Percentiles rank a stretch among this genome's conserved stretches.
phyloP scores from a whole-genome alignment of 345 rosid species.

The Alliaria petiolata region DNA sequence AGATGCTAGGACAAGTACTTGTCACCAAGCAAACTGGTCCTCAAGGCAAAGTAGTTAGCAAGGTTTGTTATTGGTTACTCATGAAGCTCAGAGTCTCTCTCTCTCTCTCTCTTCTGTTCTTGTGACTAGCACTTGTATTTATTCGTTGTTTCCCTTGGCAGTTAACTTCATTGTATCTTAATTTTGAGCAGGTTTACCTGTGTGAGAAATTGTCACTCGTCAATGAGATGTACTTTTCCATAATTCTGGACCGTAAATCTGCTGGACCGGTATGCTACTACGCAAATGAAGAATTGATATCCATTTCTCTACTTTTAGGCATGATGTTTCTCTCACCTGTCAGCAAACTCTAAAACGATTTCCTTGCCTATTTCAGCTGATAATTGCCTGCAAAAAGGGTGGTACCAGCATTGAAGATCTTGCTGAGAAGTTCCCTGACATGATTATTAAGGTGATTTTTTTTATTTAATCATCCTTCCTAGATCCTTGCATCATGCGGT shows the following conservation, averaged over 20 bases:
- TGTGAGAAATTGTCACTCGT: constrained; percentile 87
- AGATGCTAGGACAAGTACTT: constrained; percentile 96
- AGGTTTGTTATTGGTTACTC: constrained; percentile 46
- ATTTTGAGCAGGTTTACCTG: constrained; percentile 80
- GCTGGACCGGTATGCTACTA: constrained; percentile 90
- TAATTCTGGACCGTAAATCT: constrained; percentile 87
- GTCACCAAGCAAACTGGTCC: constrained; percentile 98
- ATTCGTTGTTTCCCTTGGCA: not conserved
- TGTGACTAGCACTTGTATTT: not conserved
- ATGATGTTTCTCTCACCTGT: not conserved
- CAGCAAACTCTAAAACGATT: not conserved
- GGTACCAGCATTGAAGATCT: constrained; percentile 99
- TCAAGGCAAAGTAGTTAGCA: constrained; percentile 97
- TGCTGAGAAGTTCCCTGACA: constrained; percentile 94
- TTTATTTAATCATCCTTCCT: not conserved
- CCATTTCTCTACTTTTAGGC: not conserved
- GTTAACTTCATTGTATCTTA: not conserved
- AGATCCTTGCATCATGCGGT: not conserved
- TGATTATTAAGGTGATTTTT: constrained; percentile 87
- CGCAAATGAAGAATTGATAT: not conserved
- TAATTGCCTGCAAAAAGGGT: constrained; percentile 92
- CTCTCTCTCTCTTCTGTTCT: not conserved
- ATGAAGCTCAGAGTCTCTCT: not conserved
- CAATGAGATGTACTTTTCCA: constrained; percentile 99
- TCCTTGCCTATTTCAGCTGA: constrained; percentile 51